Evolutionary conservation across 352 stramenopile genomes (phyloP), one percentile per base, ranked within the genome.

Genomic region (Peronosclerospora sorghi): DNA sequence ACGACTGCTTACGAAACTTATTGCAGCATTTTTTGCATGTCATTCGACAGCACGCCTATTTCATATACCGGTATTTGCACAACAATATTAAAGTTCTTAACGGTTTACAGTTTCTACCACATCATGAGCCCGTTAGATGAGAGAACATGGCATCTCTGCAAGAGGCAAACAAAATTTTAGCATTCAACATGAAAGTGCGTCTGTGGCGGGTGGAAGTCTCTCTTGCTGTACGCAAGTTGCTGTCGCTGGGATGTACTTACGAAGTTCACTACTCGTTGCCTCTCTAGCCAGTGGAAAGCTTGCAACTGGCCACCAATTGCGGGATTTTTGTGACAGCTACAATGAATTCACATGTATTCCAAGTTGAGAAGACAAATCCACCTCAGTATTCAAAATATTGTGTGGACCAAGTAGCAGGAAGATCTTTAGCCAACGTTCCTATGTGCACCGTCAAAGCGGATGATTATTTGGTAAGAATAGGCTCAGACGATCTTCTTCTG

Each of bases 391-490:
- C 64, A n/a, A 49, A 70, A 41, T 56, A 67, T 23, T 59, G 73
- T 32, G 23, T 50, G 14, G 55, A 73, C 24, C 59, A 61, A 30
- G 27, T 72, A 6, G 48, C 58, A 4, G 42, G 56, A 13, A 40
- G 42, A 13, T 32, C 32, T 2, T 39, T 53, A 24, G 39, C 41
- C 17, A 20, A 27, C 29, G 51, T 71, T 28, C 62, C 71, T 3
- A 85, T 97, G 41, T 77, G 74, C 14, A 78, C 96, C 32, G 86
- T 98, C 41, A 70, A 83, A 13, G 71, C 96, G 46, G 76, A 83
- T 19, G 78, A 97, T 29, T 98, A 97, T 53, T 86, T 99, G 12
- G 76, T 94, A 6, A 70, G 72, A 0, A 61, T 87, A 35, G 58
- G 66, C 40, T 40, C 52, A 4, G 56, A 78, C 14, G 62, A 89